These are phyloP conservation scores for Nothopassalora personata DNA, from an alignment of 2,329 filamentous ascomycete species.

Conservation along the genomic window DNA sequence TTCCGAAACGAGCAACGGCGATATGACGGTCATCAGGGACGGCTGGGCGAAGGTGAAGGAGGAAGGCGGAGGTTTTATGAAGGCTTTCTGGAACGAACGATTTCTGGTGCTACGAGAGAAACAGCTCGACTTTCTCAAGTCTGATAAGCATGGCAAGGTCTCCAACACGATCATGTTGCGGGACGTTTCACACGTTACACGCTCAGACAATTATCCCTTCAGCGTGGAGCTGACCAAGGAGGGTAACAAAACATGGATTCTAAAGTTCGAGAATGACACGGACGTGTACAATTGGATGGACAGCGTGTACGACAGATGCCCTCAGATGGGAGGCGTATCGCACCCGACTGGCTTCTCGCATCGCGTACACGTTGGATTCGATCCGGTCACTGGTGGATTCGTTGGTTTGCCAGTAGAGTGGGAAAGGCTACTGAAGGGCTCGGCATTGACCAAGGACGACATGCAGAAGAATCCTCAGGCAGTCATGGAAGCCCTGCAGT, in stretches of 20 bases:
- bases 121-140: constrained; percentile 90
- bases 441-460: constrained; percentile 96
- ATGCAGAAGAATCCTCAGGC: constrained; percentile 85
- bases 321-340: constrained; percentile 95
- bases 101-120: constrained; percentile 90
- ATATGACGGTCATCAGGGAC: constrained; percentile 47
- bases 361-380: constrained; percentile 94
- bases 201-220: constrained; percentile 84
- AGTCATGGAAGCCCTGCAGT: constrained; percentile 73
- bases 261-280: constrained; percentile 90
- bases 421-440: constrained; percentile 93
- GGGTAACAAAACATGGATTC: constrained; percentile 77
- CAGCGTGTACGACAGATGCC: constrained; percentile 92
- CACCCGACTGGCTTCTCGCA: constrained; percentile 98
- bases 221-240: constrained; percentile 94
- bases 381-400: constrained; percentile 90
- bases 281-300: constrained; percentile 99
- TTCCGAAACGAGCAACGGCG: constrained; percentile 36
- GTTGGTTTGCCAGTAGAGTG: constrained; percentile 91
- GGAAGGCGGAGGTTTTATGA: constrained; percentile 63
- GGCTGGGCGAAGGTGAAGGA: constrained; percentile 86
- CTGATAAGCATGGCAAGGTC: constrained; percentile 72
- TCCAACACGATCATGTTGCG: constrained; percentile 79
- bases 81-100: constrained; percentile 72
- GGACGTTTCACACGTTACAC: constrained; percentile 82